Evolutionary conservation across 805 yeast species (phyloP).

Genomic region (Wickerhamomyces alni): DNA sequence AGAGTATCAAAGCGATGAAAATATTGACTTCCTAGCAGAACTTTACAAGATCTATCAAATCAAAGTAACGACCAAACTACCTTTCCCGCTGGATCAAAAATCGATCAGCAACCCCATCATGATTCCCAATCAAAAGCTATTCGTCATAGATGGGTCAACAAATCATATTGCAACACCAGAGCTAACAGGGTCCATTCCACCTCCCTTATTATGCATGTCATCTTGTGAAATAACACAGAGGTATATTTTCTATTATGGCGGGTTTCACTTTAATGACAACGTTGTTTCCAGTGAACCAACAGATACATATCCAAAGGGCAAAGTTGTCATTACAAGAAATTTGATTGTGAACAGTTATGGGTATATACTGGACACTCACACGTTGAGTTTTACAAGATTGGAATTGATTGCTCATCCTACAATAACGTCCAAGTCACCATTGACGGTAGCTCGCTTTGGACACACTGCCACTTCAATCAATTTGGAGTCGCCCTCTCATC

Average conservation of each 20-base stretch:
- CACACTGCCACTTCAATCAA: slow-evolving; percentile 29
- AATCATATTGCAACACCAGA: slow-evolving; percentile 29
- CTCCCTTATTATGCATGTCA: slow-evolving; percentile 43
- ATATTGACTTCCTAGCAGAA: background rate
- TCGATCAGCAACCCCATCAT: slow-evolving; percentile 37
- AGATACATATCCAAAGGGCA: no score
- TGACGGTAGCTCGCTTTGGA: slow-evolving; percentile 33
- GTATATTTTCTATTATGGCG: slow-evolving; percentile 65
- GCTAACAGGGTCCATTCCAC: slow-evolving; percentile 40
- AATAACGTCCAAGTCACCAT: slow-evolving; percentile 23
- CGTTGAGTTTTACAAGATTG: slow-evolving; percentile 43
- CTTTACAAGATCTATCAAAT: slow-evolving; percentile 13
- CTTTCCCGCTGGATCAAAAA: slow-evolving; percentile 37
- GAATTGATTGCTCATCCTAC: slow-evolving; percentile 30
- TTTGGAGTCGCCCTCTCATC: slow-evolving; percentile 1
- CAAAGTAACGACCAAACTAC: slow-evolving; percentile 35
- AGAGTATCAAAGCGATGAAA: background rate
- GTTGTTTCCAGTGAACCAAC: no score
- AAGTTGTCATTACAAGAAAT: slow-evolving; percentile 31
- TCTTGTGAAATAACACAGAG: slow-evolving; percentile 46
- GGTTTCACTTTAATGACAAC: slow-evolving; percentile 41
- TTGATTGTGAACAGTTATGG: slow-evolving; percentile 46
- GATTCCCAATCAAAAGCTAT: slow-evolving; percentile 32
- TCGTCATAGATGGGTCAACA: slow-evolving; percentile 34
- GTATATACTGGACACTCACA: slow-evolving; percentile 51